phyloP scores from a whole-genome alignment of 2,329 filamentous ascomycete genomes.

The Penicillium sp. region DNA sequence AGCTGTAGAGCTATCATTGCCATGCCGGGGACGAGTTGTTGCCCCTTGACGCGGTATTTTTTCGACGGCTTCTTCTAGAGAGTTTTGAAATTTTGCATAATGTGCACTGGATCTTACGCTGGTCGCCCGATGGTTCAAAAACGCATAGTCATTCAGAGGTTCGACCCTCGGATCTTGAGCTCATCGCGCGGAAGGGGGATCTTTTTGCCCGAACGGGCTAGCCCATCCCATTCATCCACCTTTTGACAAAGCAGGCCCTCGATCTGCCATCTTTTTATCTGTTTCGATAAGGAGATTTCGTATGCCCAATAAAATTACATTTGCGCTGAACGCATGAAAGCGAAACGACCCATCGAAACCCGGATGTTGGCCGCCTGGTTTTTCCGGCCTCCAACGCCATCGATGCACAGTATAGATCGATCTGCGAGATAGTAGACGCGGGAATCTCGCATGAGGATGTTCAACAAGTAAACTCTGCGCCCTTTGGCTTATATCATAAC shows the following conservation, averaged over 20 bases:
- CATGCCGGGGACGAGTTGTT: background rate
- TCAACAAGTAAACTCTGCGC: background rate
- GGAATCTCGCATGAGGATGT: too few relatives aligned
- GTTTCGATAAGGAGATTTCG: too few relatives aligned
- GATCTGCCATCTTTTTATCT: too few relatives aligned
- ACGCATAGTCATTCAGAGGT: background rate
- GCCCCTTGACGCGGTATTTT: background rate
- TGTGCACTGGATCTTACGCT: background rate
- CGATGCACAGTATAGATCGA: too few relatives aligned
- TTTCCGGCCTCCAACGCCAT: too few relatives aligned
- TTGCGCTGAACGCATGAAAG: too few relatives aligned
- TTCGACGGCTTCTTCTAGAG: too few relatives aligned
- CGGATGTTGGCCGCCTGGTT: too few relatives aligned
- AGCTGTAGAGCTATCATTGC: background rate
- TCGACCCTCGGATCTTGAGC: background rate
- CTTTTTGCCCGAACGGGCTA: conserved; percentile 14
- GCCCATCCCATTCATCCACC: conserved; percentile 1
- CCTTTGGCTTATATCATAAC: background rate
- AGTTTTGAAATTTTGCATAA: background rate
- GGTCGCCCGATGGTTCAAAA: background rate
- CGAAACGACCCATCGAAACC: too few relatives aligned
- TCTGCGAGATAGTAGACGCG: too few relatives aligned
- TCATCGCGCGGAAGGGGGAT: conserved; percentile 1
- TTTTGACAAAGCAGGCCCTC: background rate
- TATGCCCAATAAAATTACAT: too few relatives aligned